Percentiles rank a stretch among this genome's conserved stretches.
Evolutionary conservation across 352 stramenopile species (phyloP).

Genomic region (Globisporangium camurandrum): DNA sequence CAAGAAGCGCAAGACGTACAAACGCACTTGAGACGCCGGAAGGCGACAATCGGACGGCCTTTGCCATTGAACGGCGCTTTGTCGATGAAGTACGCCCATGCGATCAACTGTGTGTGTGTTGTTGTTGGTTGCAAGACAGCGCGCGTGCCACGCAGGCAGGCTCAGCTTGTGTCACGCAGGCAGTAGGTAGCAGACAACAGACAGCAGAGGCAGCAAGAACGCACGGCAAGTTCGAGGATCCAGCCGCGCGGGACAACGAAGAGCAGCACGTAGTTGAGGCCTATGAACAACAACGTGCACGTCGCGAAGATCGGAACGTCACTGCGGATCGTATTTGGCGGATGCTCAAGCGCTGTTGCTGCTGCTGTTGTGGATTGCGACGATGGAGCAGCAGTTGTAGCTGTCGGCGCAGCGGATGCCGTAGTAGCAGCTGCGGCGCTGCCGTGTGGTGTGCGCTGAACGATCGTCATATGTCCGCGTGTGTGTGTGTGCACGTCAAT

Average conservation of each 20-base stretch:
- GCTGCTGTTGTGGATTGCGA: too few relatives aligned
- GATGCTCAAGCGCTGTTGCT: not conserved
- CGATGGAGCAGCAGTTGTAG: not conserved
- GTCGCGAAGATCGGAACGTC: slow-evolving; percentile 4
- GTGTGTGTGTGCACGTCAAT: too few relatives aligned
- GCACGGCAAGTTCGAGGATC: slow-evolving; percentile 16
- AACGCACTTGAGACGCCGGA: slow-evolving; percentile 25
- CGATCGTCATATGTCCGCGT: slow-evolving; percentile 11
- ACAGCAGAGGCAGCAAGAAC: not conserved
- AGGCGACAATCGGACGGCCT: slow-evolving; percentile 18
- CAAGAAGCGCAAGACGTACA: not conserved
- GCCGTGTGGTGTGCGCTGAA: not conserved
- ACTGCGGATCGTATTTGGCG: slow-evolving; percentile 3
- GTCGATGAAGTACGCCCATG: slow-evolving; percentile 27
- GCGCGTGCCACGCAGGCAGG: too few relatives aligned
- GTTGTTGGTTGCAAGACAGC: too few relatives aligned
- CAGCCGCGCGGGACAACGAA: slow-evolving; percentile 19
- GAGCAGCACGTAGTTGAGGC: slow-evolving; percentile 22
- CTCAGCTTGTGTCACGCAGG: too few relatives aligned
- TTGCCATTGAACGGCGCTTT: slow-evolving; percentile 33
- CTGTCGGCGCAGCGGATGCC: not conserved
- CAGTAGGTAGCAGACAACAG: not conserved
- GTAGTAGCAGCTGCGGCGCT: not conserved
- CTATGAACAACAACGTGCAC: slow-evolving; percentile 16
- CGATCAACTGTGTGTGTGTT: slow-evolving; percentile 14